These are phyloP conservation scores for Solanum aculeatissimum DNA, from an alignment of 305 asterid genomes.

Conservation along the genomic window DNA sequence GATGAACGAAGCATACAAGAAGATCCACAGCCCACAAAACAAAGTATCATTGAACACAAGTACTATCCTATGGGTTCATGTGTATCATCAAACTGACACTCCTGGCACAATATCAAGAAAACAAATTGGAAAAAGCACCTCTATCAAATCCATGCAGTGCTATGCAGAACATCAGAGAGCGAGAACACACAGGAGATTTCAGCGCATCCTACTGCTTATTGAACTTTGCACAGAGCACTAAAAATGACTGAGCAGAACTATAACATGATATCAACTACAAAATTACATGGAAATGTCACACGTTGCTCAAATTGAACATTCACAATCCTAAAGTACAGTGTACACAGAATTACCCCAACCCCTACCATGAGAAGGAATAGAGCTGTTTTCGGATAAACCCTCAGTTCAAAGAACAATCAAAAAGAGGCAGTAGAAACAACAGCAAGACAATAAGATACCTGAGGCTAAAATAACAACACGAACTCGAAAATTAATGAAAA, in stretches of 20 bases:
- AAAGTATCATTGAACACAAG: neutral
- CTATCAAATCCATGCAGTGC: neutral
- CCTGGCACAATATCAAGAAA: neutral
- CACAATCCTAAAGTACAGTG: neutral
- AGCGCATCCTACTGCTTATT: neutral
- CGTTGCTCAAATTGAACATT: neutral
- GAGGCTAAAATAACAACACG: neutral
- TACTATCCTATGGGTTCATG: neutral
- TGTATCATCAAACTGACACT: neutral
- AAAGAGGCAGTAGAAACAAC: neutral
- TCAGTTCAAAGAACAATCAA: neutral
- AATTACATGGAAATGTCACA: neutral
- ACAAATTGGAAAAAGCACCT: neutral
- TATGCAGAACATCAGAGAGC: neutral
- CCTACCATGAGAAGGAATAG: neutral
- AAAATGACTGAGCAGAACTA: neutral
- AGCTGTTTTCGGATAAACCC: neutral
- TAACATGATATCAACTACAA: neutral
- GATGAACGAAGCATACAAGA: neutral
- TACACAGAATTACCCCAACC: neutral
- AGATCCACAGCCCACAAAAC: neutral
- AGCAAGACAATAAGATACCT: neutral
- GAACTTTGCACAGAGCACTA: neutral
- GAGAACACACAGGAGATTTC: neutral
- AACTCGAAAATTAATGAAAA: neutral